Evolutionary conservation across 2,329 filamentous ascomycete species (phyloP), one percentile per base, ranked within the genome.

Genomic region (Venturia oleaginea): DNA sequence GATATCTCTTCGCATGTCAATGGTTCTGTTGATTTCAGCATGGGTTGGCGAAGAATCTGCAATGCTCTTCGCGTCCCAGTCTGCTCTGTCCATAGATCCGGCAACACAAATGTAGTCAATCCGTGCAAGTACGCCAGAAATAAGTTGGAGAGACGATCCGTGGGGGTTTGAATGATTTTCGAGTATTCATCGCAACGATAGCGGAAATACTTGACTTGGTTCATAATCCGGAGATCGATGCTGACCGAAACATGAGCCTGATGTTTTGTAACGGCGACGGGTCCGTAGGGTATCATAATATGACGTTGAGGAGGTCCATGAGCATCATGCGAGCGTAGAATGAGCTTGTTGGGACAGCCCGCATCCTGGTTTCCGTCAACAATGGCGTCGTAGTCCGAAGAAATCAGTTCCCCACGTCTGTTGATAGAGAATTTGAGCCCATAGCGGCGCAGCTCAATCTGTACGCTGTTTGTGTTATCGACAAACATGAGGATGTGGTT

Each of bases 331-430:
- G 65, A 68, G 43, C 82, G 79, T 13, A 87, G 71, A 0, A 89
- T 79, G 3, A 88, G 72, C 70, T 83, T 87, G 70, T 81, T 86
- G 2, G 83, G 78, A 0, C 83, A 84, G 0, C 86, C 86, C 0
- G 80, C 73, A 59, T 87, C 81, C 68, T 90, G 87, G 10, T 83
- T 67, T 0, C 71, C 70, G 61, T 86, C 84, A 0, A 90, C 75
- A 59, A 42, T 0, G 3, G 32, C 22, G n/a, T 43, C 34, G 22
- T 38, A 43, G 30, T 43, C 24, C 11, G 13, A 15, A 8, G 24
- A 34, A 8, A 27, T 22, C 67, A 63, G 0, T 13, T 38, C 0
- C 10, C 5, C 0, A 80, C 77, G 63, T 86, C 81, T 38, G 70
- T 82, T 0, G 17, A 63, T 27, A 8, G 32, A 34, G 30, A 63